phyloP scores from a whole-genome alignment of 345 rosid genomes.

The Hirschfeldia incana region DNA sequence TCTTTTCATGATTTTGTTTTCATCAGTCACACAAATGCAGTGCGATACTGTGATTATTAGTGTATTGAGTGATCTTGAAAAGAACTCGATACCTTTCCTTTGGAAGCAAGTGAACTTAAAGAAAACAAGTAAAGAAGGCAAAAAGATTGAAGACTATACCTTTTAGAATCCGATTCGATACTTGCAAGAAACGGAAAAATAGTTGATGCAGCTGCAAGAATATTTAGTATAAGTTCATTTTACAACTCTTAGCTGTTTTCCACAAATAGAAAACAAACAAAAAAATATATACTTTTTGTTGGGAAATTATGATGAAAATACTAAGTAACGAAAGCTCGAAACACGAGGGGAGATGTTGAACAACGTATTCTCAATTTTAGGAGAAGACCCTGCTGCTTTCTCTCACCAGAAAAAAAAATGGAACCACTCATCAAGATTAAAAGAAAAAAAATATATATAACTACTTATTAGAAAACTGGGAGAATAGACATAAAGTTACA shows the following conservation, averaged over 20 bases:
- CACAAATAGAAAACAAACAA: not conserved
- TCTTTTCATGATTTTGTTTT: conserved; percentile 14
- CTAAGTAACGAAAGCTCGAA: conserved; percentile 23
- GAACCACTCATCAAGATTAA: conserved; percentile 6
- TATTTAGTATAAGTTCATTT: conserved; percentile 4
- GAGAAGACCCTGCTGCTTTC: conserved; percentile 13
- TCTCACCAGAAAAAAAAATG: conserved; percentile 33
- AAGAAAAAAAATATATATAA: not conserved
- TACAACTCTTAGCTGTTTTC: conserved; percentile 33
- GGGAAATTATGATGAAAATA: not conserved
- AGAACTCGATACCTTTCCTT: conserved; percentile 37
- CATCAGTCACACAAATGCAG: conserved; percentile 22
- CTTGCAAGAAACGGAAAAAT: conserved; percentile 23
- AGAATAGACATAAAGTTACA: conserved; percentile 28
- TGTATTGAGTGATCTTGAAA: conserved; percentile 24
- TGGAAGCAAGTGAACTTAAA: conserved; percentile 26
- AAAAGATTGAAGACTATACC: conserved; percentile 26
- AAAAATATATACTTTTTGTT: not conserved
- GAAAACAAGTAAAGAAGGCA: not conserved
- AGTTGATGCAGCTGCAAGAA: conserved; percentile 4
- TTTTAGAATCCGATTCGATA: conserved; percentile 35
- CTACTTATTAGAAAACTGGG: not conserved
- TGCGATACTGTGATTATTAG: conserved; percentile 32
- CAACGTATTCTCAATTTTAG: conserved; percentile 26
- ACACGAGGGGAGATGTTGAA: conserved; percentile 30